Evolutionary conservation across 176 grass and related monocot genomes (phyloP), one percentile per base, ranked within the genome.

Genomic region (Bromus sterilis): DNA sequence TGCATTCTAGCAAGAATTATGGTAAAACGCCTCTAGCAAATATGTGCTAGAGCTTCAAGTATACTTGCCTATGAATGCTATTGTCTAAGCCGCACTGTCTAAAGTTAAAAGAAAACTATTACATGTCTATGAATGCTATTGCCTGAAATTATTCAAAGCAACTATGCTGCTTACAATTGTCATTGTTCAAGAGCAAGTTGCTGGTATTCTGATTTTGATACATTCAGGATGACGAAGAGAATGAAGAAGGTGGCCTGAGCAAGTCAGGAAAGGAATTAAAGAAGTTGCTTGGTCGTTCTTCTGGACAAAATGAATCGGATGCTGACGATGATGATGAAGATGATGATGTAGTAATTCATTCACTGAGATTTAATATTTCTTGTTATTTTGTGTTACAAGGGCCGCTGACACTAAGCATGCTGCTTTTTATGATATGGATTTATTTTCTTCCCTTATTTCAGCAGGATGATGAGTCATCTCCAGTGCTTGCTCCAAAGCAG

Each of bases 261-360:
- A 98, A 98, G 78, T 98, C 96, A 42, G 96, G 96, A 68, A 98
- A 98, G 79, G 96, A 98, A 55, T 83, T 98, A 71, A 98, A 98
- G 63, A 98, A 95, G 15, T 82, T 98, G 49, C 96, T 98, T 73
- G 96, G 96, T 34, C 83, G 86, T 58, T 84, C 93, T 87, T 89
- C 90, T 78, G 96, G 96, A 75, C 67, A 91, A 78, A 94, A 98
- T 81, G 93, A 94, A 56, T 92, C 93, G 39, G 96, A 88, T 13
- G 95, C 87, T 7, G 95, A 98, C 15, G 96, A 98, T 6, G 96
- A 98, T 46, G 93, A 98, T 11, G 92, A 98, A 29, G 95, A 98
- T 1, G 95, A 98, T 11, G 90, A 94, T 56, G 92, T 94, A 93
- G 41, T 81, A 31, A 40, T 61, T 66, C 42, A 34, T 83, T 79